Percentiles rank a stretch among this genome's conserved stretches.
These are phyloP conservation scores for Fusarium clavum DNA, from an alignment of 2,329 filamentous ascomycete genomes.

Conservation along the genomic window DNA sequence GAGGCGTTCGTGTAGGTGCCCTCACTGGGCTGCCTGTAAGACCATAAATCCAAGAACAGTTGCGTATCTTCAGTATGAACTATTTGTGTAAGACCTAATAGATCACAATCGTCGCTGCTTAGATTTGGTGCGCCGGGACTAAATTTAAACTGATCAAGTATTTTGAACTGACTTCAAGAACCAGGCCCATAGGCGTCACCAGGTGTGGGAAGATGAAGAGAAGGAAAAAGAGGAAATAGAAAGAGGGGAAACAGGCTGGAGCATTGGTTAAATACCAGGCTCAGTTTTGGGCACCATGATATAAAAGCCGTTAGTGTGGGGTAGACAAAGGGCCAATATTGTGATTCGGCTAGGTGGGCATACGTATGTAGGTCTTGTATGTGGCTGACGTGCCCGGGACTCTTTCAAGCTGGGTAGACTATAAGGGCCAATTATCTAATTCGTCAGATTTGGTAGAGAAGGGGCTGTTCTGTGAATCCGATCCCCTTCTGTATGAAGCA, in stretches of 20 bases:
- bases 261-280: background rate
- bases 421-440: background rate
- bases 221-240: accelerated
- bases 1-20: no score
- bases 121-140: conserved; percentile 1
- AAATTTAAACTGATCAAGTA: no score
- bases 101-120: background rate
- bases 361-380: no score
- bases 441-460: background rate
- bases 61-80: no score
- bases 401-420: background rate
- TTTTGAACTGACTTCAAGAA: no score
- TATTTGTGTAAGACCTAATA: no score
- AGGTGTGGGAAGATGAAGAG: background rate
- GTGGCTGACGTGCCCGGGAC: background rate
- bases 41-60: no score
- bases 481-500: no score
- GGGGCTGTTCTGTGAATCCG: accelerated
- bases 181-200: no score
- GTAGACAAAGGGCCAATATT: background rate
- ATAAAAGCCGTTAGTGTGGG: background rate
- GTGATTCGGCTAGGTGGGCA: background rate
- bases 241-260: accelerated
- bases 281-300: accelerated
- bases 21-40: no score